phyloP scores from a whole-genome alignment of 2,329 filamentous ascomycete genomes.

The Colletotrichum liaoningense region DNA sequence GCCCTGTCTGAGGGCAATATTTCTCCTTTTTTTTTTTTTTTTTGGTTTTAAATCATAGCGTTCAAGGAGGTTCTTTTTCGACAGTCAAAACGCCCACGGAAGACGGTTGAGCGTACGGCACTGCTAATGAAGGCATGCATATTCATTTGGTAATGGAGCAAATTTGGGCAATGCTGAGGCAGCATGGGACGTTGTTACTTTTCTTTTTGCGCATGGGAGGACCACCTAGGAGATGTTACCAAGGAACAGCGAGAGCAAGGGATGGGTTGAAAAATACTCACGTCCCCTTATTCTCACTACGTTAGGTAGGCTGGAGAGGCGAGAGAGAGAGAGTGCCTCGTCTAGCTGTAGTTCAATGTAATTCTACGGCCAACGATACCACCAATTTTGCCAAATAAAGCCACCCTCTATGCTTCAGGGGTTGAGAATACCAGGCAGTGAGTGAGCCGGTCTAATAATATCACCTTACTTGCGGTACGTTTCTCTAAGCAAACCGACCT shows the following conservation, averaged over 20 bases:
- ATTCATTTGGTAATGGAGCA: constrained; percentile 6
- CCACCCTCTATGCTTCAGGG: neutral
- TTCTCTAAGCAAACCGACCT: neutral
- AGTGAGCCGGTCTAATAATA: no score
- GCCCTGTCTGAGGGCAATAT: neutral
- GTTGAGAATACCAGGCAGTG: no score
- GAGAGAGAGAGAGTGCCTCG: neutral
- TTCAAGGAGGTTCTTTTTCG: constrained; percentile 1
- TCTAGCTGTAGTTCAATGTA: constrained; percentile 16
- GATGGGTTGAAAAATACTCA: neutral
- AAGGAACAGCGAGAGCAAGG: constrained; percentile 1
- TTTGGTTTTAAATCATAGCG: constrained; percentile 4
- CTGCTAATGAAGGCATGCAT: constrained; percentile 34
- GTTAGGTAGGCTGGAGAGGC: constrained; percentile 1
- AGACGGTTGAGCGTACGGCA: neutral
- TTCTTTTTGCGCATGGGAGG: neutral
- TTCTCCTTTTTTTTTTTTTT: neutral
- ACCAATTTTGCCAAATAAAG: neutral
- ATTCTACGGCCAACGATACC: constrained; percentile 6
- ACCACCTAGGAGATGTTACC: neutral
- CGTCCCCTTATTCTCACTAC: neutral
- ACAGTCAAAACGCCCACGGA: neutral
- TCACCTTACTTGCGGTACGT: no score
- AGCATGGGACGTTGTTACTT: constrained; percentile 9
- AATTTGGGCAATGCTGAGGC: constrained; percentile 14